phyloP scores from a whole-genome alignment of 163 green algal genomes.

The Chlorella variabilis region DNA sequence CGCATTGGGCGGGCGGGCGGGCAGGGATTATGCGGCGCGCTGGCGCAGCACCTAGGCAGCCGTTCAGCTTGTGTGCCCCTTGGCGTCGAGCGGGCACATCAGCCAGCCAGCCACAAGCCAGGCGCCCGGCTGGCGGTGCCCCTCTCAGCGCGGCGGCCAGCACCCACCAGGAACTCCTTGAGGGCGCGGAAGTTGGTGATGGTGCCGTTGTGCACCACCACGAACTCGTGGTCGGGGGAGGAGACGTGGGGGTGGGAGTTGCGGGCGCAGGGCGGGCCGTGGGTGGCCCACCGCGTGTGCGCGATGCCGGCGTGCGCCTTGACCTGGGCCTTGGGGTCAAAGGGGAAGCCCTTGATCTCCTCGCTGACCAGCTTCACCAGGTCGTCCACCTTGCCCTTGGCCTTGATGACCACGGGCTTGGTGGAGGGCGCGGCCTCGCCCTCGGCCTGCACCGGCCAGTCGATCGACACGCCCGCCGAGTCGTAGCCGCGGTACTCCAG shows the following conservation, averaged over 20 bases:
- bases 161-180: constrained; percentile 53
- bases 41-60: too few relatives aligned
- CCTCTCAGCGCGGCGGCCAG: too few relatives aligned
- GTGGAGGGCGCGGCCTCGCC: constrained; percentile 23
- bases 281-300: constrained; percentile 84
- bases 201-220: constrained; percentile 87
- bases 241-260: constrained; percentile 79
- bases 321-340: constrained; percentile 36
- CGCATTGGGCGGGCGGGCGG: too few relatives aligned
- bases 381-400: constrained; percentile 76
- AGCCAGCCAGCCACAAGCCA: too few relatives aligned
- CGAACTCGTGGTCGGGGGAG: constrained; percentile 69
- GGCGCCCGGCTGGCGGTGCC: too few relatives aligned
- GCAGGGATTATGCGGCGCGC: too few relatives aligned
- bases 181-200: constrained; percentile 81
- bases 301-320: constrained; percentile 71
- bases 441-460: constrained; percentile 53
- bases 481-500: constrained; percentile 99
- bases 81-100: too few relatives aligned
- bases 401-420: constrained; percentile 71
- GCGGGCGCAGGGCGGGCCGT: constrained; percentile 64
- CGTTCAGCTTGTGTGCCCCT: too few relatives aligned
- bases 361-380: constrained; percentile 52
- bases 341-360: constrained; percentile 43
- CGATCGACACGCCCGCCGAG: constrained; percentile 86